Conservation (phyloP, 345 rosid genomes). For the Pseudoturritis turrita region DNA sequence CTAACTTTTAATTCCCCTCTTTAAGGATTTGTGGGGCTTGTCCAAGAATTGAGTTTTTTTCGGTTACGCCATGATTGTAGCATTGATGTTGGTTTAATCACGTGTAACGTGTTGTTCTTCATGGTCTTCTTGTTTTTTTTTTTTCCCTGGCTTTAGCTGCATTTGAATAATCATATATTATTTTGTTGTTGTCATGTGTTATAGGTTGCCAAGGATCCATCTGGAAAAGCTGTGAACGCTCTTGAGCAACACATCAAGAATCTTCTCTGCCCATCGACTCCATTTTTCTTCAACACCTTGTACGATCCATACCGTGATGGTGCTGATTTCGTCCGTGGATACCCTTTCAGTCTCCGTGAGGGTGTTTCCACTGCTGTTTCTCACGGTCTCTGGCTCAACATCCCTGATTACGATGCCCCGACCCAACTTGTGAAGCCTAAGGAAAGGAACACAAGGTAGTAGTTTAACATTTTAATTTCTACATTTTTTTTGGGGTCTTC, state of each 20-base stretch:
- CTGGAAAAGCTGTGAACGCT: slow-evolving; percentile 81
- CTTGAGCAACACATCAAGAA: slow-evolving; percentile 91
- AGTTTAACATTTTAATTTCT: neutral
- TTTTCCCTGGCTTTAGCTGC: neutral
- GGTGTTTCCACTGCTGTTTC: slow-evolving; percentile 84
- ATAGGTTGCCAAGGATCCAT: slow-evolving; percentile 86
- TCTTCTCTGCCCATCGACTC: slow-evolving; percentile 68
- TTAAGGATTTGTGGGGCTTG: neutral
- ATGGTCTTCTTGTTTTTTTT: neutral
- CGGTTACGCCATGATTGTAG: slow-evolving; percentile 22
- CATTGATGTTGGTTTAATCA: slow-evolving; percentile 25
- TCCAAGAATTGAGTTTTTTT: neutral
- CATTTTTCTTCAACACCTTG: slow-evolving; percentile 86
- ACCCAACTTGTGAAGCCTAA: slow-evolving; percentile 92
- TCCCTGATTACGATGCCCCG: slow-evolving; percentile 92
- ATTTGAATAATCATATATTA: neutral
- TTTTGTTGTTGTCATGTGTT: slow-evolving; percentile 5
- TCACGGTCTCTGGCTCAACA: slow-evolving; percentile 95
- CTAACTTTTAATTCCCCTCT: neutral
- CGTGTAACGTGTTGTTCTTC: slow-evolving; percentile 19
- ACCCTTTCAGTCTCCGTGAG: slow-evolving; percentile 92
- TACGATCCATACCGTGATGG: slow-evolving; percentile 84
- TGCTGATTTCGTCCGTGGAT: slow-evolving; percentile 89
- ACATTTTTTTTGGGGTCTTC: neutral
- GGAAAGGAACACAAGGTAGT: slow-evolving; percentile 79